These are phyloP conservation scores for Monarda citriodora DNA, from an alignment of 305 asterid species.

Conservation along the genomic window DNA sequence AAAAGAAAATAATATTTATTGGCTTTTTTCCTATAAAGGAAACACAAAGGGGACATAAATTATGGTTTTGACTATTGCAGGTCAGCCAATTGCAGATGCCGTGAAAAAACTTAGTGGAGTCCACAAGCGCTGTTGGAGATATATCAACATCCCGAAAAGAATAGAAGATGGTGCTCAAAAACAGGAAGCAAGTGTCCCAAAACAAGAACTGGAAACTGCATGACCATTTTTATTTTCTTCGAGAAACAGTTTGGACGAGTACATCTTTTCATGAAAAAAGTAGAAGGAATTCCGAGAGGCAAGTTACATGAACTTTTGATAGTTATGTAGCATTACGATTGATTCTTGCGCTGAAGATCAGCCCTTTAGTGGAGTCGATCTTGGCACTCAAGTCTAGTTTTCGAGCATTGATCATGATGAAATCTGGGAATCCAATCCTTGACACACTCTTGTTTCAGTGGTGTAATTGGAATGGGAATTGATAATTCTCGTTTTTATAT, in stretches of 20 bases:
- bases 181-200: slow-evolving; percentile 24
- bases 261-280: slow-evolving; percentile 5
- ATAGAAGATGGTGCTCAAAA: slow-evolving; percentile 23
- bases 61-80: slow-evolving; percentile 25
- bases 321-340: slow-evolving; percentile 10
- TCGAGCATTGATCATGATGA: slow-evolving; percentile 5
- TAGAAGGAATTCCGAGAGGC: neutral
- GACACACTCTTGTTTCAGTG: slow-evolving; percentile 9
- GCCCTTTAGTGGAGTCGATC: neutral
- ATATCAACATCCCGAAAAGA: slow-evolving; percentile 25
- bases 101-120: slow-evolving; percentile 49
- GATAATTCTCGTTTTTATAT: neutral
- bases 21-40: slow-evolving; percentile 1
- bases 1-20: neutral
- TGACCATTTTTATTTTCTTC: slow-evolving; percentile 11
- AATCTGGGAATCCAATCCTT: slow-evolving; percentile 9
- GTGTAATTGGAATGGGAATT: slow-evolving; percentile 4
- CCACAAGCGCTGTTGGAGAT: slow-evolving; percentile 53
- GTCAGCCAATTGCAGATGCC: slow-evolving; percentile 37
- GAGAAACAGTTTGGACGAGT: neutral
- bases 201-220: slow-evolving; percentile 18
- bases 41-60: neutral
- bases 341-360: slow-evolving; percentile 11
- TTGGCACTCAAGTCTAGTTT: slow-evolving; percentile 8
- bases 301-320: slow-evolving; percentile 1